phyloP scores from a whole-genome alignment of 163 green algal species.

The Trebouxiophyceae sp. region DNA sequence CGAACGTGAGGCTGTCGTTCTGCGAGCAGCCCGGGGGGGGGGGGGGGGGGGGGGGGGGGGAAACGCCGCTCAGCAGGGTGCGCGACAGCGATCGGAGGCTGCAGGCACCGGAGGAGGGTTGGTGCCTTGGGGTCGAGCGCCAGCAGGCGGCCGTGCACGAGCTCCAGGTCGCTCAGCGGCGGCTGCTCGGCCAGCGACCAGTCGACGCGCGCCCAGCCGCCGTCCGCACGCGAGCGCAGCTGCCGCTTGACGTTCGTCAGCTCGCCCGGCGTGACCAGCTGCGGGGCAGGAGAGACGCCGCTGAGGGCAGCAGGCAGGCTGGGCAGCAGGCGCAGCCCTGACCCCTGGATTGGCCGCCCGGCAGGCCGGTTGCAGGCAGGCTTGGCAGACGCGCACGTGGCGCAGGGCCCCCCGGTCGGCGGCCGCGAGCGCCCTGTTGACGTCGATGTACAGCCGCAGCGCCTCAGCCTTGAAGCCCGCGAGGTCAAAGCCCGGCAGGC shows the following conservation, averaged over 20 bases:
- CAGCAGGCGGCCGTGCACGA: slow-evolving; percentile 42
- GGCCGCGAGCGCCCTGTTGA: slow-evolving; percentile 21
- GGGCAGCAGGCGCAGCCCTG: too few species aligned
- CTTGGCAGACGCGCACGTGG: slow-evolving; percentile 3
- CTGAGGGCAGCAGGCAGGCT: too few species aligned
- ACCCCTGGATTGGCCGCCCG: too few species aligned
- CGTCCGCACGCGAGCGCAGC: slow-evolving; percentile 36
- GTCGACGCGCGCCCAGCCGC: slow-evolving; percentile 29
- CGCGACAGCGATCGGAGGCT: neutral
- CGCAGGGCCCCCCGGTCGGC: slow-evolving; percentile 21
- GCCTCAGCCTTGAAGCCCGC: slow-evolving; percentile 38
- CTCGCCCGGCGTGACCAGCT: slow-evolving; percentile 30
- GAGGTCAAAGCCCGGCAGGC: slow-evolving; percentile 15
- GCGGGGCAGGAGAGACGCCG: too few species aligned
- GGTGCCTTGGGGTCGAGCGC: slow-evolving; percentile 31
- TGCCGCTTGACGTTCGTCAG: slow-evolving; percentile 40
- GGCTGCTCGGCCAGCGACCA: slow-evolving; percentile 28
- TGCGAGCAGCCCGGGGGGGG: slow-evolving; percentile 4
- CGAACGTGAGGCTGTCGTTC: slow-evolving; percentile 37
- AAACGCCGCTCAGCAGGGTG: neutral
- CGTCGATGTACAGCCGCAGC: slow-evolving; percentile 25
- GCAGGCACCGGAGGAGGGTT: neutral
- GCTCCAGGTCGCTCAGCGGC: slow-evolving; percentile 15
- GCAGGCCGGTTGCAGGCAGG: too few species aligned
- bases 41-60: neutral